These are phyloP conservation scores for Raphanus raphanistrum DNA, from an alignment of 345 rosid species.

Conservation along the genomic window DNA sequence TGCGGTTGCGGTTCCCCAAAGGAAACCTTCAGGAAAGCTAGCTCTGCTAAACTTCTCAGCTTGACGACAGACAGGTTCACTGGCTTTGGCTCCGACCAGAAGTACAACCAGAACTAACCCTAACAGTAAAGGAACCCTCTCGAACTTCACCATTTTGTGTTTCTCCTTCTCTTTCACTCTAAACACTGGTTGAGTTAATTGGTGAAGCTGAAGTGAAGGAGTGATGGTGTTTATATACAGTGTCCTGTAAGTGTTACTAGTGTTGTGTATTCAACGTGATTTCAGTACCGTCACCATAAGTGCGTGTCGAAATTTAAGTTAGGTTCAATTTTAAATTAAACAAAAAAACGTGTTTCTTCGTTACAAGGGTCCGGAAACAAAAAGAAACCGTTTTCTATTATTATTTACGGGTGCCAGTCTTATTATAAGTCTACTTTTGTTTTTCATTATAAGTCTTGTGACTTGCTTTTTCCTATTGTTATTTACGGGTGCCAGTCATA, in stretches of 20 bases:
- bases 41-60: slow-evolving; percentile 27
- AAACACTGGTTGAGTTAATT: slow-evolving; percentile 14
- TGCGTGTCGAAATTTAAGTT: neutral
- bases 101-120: slow-evolving; percentile 29
- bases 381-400: neutral
- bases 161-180: neutral
- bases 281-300: neutral
- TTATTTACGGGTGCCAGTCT: too few species aligned
- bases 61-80: slow-evolving; percentile 25
- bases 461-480: neutral
- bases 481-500: too few species aligned
- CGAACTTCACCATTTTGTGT: slow-evolving; percentile 31
- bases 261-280: neutral
- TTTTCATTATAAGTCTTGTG: too few species aligned
- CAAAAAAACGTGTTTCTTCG: neutral
- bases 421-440: too few species aligned
- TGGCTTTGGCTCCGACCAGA: slow-evolving; percentile 30
- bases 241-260: neutral
- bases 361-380: neutral
- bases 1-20: slow-evolving; percentile 40
- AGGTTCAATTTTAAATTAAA: neutral
- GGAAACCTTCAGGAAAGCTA: slow-evolving; percentile 37
- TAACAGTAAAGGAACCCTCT: slow-evolving; percentile 28
- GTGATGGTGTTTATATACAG: slow-evolving; percentile 23
- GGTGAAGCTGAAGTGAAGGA: slow-evolving; percentile 14